Conservation (phyloP, 306 rosid genomes). For the Prinsepia uniflora region DNA sequence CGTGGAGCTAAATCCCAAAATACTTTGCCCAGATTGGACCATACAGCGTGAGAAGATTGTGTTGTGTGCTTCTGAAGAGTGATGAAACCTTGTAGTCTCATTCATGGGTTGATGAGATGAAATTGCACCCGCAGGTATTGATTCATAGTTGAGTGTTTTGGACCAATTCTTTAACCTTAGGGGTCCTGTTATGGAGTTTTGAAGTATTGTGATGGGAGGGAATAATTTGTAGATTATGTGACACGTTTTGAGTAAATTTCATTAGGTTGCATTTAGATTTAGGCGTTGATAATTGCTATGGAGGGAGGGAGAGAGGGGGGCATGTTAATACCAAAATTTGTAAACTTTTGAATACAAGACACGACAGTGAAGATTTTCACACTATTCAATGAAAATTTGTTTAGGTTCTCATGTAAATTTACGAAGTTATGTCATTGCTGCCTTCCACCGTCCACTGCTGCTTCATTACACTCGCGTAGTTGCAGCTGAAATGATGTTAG, state of each 20-base stretch:
- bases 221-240: too few relatives aligned
- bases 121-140: slow-evolving; percentile 24
- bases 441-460: neutral
- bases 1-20: slow-evolving; percentile 68
- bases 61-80: slow-evolving; percentile 59
- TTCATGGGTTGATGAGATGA: slow-evolving; percentile 19
- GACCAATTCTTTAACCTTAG: slow-evolving; percentile 33
- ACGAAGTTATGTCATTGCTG: slow-evolving; percentile 4
- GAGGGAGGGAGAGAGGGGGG: slow-evolving; percentile 4
- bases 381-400: slow-evolving; percentile 22
- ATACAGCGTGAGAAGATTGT: slow-evolving; percentile 76
- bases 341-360: slow-evolving; percentile 39
- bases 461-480: neutral
- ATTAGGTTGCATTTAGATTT: slow-evolving; percentile 41
- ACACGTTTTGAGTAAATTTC: slow-evolving; percentile 25
- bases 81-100: slow-evolving; percentile 29
- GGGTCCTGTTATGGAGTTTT: slow-evolving; percentile 29
- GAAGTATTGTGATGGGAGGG: slow-evolving; percentile 25
- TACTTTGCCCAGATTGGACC: slow-evolving; percentile 81
- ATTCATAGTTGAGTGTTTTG: slow-evolving; percentile 34
- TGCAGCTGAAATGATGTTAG: neutral
- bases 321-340: slow-evolving; percentile 39
- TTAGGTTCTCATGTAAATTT: slow-evolving; percentile 18
- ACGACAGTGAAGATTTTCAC: slow-evolving; percentile 28
- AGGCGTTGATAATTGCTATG: slow-evolving; percentile 43